Base-by-base conservation (phyloP, 2,329 filamentous ascomycete genomes). In the Pseudocercospora cruenta region DNA sequence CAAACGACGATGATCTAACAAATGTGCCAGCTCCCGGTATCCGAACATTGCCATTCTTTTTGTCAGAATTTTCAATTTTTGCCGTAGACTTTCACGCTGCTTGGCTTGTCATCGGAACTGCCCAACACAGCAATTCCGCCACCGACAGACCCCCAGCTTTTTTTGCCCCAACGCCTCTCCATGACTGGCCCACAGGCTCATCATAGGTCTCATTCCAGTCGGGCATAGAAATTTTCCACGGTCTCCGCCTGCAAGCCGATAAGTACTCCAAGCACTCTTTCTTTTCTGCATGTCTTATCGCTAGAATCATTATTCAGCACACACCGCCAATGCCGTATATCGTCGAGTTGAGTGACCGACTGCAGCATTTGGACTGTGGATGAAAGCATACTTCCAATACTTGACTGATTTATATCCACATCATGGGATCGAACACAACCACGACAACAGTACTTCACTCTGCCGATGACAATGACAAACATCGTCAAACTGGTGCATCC, bases 321-420 rank as follows among this genome's bases (percentile, higher is more conserved):
- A 33, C 55, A 58, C 55, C 10, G 22, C 19, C 3, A 58, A 24
- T 69, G 67, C 62, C 60, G 26, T 65, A 58, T 26, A 22, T 60
- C 33, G 59, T 63, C 12, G 36, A 61, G 36, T 26, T 63, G 33
- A 67, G 67, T 22, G 62, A 65, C 19, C 57, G 59, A 63, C 45
- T 63, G n/a, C 62, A 69, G 59, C 67, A 65, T 65, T 65, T 67
- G n/a, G 67, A 67, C 36, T 67, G 65, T 39, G 67, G 62, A 55
- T 65, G 60, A 58, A 64, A 39, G 5, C n/a, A 19, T 1, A 22
- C n/a, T 19, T 6, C 2, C 9, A 22, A 19, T 5, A 4, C 26
- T 58, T 8, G 54, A 58, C 22, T 14, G 9, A 8, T 7, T n/a
- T 7, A 58, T 6, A 14, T 33, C n/a, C 19, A 5, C 57, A 45